Evolutionary conservation across 169 alveolate species (phyloP), one percentile per base, ranked within the genome.

Genomic region (Plasmodium cynomolgi): DNA sequence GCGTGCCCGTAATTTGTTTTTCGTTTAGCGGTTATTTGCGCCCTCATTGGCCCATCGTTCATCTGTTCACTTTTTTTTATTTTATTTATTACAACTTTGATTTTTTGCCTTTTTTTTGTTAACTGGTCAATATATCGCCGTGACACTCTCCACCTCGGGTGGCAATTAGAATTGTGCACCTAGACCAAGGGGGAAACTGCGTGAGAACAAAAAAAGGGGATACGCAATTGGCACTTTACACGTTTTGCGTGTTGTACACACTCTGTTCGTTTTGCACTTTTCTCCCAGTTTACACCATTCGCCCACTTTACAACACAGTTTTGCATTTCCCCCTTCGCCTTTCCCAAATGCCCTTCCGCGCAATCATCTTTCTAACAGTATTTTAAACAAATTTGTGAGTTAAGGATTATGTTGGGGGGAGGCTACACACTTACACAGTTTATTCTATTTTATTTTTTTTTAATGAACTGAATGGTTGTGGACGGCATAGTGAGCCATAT

Each of bases 91-190:
- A 68, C 41, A 23, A 68, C 77, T 68, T 68, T 20, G 34, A 20
- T 23, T 68, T 17, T 68, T 68, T 68, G 15, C 5, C 31, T 33
- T 23, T 68, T 17, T 68, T 68, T 20, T 15, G 37, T 68, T 68
- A 68, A 68, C 1, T 68, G 71, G 5, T 8, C 5, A 54, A 31
- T 29, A 84, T 23, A 7, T 84, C 72, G 71, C 29, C 15, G 75
- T 84, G 33, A 84, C 56, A 84, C 92, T 84, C 92, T 84, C 82
- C 84, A 34, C 72, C 56, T 83, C 31, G 50, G 33, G 44, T 56
- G 1, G 77, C 44, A 84, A 71, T 84, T 84, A 84, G 93, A 37
- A 84, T 74, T 84, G 56, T 84, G 93, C 84, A 84, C 84, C 62
- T 74, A 84, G 79, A 39, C 31, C 29, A 73, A 62, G 29, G 29